Conservation (phyloP, 1,139 yeast species). For the Groenewaldozyma auringiensis region DNA sequence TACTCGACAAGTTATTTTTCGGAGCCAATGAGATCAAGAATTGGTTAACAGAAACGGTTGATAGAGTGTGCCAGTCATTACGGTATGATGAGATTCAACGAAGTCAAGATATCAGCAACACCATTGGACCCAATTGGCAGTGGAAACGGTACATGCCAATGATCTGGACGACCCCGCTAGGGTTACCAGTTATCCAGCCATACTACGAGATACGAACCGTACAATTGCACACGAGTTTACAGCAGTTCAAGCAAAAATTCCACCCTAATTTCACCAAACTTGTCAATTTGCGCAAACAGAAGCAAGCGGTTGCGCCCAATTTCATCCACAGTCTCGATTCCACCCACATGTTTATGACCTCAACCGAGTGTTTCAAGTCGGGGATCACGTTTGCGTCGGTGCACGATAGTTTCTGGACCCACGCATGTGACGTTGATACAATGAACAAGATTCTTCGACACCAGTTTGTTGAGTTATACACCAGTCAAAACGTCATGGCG, state of each 20-base stretch:
- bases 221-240: constrained; percentile 30
- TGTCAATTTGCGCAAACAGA: constrained; percentile 74
- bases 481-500: constrained; percentile 48
- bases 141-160: constrained; percentile 68
- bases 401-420: constrained; percentile 96
- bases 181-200: constrained; percentile 85
- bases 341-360: constrained; percentile 86
- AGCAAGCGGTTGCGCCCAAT: constrained; percentile 87
- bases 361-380: constrained; percentile 47
- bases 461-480: constrained; percentile 67
- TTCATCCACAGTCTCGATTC: constrained; percentile 91
- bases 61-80: constrained; percentile 56
- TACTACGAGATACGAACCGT: constrained; percentile 49
- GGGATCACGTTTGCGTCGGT: constrained; percentile 81
- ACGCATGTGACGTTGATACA: constrained; percentile 63
- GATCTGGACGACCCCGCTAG: constrained; percentile 93
- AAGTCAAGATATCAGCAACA: constrained; percentile 8
- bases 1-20: constrained; percentile 67
- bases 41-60: constrained; percentile 82
- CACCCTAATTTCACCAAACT: constrained; percentile 72
- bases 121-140: constrained; percentile 8
- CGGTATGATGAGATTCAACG: constrained; percentile 13
- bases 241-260: constrained; percentile 20
- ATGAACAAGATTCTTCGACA: constrained; percentile 64
- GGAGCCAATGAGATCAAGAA: constrained; percentile 88